A percentile compares a stretch with the other conserved stretches of the same genome.
Evolutionary conservation across 1,139 yeast species (phyloP).

Genomic region (Suhomyces maxii): DNA sequence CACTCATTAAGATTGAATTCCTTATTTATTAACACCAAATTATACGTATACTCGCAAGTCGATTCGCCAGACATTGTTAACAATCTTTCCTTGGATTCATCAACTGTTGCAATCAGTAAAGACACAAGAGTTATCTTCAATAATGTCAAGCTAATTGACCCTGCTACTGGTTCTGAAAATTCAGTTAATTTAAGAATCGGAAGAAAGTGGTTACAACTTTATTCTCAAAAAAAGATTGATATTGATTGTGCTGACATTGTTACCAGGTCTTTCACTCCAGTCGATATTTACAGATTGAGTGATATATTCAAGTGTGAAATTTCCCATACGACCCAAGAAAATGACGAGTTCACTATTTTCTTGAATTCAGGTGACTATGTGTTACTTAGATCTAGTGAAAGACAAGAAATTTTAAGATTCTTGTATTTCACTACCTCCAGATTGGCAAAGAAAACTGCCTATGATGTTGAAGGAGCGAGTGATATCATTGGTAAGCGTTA

Average conservation of each 20-base stretch:
- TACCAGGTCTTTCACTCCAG: constrained; percentile 43
- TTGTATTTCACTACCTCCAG: constrained; percentile 65
- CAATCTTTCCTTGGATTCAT: constrained; percentile 49
- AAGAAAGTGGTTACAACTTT: constrained; percentile 63
- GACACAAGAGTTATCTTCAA: constrained; percentile 66
- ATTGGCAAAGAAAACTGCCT: constrained; percentile 33
- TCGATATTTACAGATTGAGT: constrained; percentile 52
- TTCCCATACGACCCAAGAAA: constrained; percentile 27
- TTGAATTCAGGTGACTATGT: constrained; percentile 45
- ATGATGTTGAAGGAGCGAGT: constrained; percentile 15
- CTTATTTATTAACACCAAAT: constrained; percentile 21
- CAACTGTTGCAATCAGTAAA: constrained; percentile 35
- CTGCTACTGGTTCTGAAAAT: constrained; percentile 23
- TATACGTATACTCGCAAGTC: constrained; percentile 42
- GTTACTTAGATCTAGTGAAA: constrained; percentile 59
- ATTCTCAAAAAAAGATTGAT: constrained; percentile 30
- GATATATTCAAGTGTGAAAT: constrained; percentile 55
- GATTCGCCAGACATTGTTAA: constrained; percentile 51
- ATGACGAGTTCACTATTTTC: constrained; percentile 56
- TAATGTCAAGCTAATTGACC: constrained; percentile 55
- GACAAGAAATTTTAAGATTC: constrained; percentile 67
- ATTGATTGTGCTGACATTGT: constrained; percentile 24
- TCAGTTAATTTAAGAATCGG: constrained; percentile 72
- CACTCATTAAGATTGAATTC: constrained; percentile 18
- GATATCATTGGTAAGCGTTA: constrained; percentile 8